Conservation (phyloP, 1,284 basidiomycete species). For the Ustilago lituana region DNA sequence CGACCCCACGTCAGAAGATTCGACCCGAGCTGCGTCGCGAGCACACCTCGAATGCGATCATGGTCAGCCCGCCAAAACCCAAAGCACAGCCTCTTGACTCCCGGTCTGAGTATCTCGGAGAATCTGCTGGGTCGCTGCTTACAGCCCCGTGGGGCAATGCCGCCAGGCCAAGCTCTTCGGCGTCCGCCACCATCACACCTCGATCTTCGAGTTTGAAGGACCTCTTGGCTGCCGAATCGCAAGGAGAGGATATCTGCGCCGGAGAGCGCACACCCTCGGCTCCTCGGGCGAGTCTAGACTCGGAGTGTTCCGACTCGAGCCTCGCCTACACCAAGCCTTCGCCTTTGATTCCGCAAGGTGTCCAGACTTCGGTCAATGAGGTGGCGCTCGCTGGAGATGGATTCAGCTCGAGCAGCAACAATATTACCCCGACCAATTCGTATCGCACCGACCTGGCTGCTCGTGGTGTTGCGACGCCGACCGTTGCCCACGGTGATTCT, state of each 20-base stretch:
- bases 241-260: neutral
- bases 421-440: conserved; percentile 46
- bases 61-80: conserved; percentile 19
- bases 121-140: neutral
- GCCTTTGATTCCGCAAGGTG: conserved; percentile 9
- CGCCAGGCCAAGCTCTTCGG: conserved; percentile 1
- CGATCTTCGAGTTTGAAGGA: conserved; percentile 38
- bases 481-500: neutral
- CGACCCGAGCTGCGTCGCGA: conserved; percentile 32
- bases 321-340: conserved; percentile 46
- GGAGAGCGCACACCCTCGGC: neutral
- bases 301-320: conserved; percentile 26
- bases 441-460: conserved; percentile 15
- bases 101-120: neutral
- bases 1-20: conserved; percentile 20
- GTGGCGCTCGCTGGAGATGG: neutral
- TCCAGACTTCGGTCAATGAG: neutral
- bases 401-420: conserved; percentile 2
- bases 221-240: conserved; percentile 13
- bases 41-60: conserved; percentile 34
- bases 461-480: conserved; percentile 2
- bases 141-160: neutral
- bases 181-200: conserved; percentile 23
- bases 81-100: neutral
- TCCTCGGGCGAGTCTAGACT: conserved; percentile 17